Percentiles rank a stretch among this genome's conserved stretches.
phyloP scores from a whole-genome alignment of 108 stramenopile genomes.

The Conticribra guillardii region DNA sequence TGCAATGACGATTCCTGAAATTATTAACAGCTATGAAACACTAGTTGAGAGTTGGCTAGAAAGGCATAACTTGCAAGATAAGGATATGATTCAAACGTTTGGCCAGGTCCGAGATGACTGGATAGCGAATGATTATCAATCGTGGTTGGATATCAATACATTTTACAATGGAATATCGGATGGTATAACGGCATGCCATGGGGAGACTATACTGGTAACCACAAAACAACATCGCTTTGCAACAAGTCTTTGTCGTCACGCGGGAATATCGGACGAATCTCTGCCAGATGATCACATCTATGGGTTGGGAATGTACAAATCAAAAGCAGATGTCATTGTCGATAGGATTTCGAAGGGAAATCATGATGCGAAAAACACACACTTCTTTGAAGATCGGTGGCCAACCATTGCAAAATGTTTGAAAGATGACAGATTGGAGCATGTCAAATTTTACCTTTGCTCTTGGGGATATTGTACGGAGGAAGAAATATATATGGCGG shows the following conservation, averaged over 20 bases:
- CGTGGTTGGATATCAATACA: constrained; percentile 47
- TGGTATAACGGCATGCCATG: constrained; percentile 23
- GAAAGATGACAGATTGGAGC: constrained; percentile 37
- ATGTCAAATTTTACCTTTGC: constrained; percentile 40
- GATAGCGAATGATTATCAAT: constrained; percentile 34
- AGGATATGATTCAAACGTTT: constrained; percentile 47
- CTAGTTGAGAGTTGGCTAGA: constrained; percentile 32
- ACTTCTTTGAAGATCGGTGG: constrained; percentile 51
- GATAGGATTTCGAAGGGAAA: constrained; percentile 24
- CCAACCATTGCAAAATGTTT: constrained; percentile 45
- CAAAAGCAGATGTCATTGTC: constrained; percentile 45
- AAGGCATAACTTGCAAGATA: constrained; percentile 18
- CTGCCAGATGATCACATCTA: constrained; percentile 46
- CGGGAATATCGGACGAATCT: constrained; percentile 18
- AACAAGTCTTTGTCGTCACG: constrained; percentile 38
- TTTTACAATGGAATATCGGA: constrained; percentile 39
- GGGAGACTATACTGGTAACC: constrained; percentile 42
- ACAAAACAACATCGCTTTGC: constrained; percentile 53
- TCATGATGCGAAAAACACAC: constrained; percentile 15
- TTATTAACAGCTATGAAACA: constrained; percentile 30
- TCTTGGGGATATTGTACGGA: constrained; percentile 50
- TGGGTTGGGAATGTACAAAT: constrained; percentile 49
- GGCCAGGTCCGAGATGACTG: constrained; percentile 46
- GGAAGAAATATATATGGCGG: constrained; percentile 29
- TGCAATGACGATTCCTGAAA: constrained; percentile 40